Evolutionary conservation across 1,284 basidiomycete species (phyloP).

Genomic region (Leccinum glutinopallens): DNA sequence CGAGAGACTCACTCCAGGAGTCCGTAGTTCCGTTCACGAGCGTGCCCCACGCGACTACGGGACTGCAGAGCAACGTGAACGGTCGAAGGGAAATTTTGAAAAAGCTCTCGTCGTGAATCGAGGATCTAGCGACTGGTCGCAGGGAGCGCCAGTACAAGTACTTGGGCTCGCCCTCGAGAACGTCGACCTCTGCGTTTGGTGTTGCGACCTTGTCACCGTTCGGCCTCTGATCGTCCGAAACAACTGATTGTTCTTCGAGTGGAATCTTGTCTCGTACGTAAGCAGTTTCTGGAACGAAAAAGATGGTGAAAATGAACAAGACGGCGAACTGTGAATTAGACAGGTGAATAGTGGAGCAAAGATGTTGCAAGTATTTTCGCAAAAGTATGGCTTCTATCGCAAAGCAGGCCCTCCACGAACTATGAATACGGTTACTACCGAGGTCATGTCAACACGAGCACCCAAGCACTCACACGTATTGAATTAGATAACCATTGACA

Average conservation of each 20-base stretch:
- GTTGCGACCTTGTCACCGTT: background rate
- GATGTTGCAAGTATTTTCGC: background rate
- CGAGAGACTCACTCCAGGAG: slow-evolving; percentile 2
- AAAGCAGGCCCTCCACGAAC: slow-evolving; percentile 4
- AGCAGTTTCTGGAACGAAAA: slow-evolving; percentile 4
- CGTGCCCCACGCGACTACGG: slow-evolving; percentile 3
- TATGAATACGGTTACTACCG: background rate
- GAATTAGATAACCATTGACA: slow-evolving; percentile 5
- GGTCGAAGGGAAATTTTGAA: slow-evolving; percentile 1
- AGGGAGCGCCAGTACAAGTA: slow-evolving; percentile 2
- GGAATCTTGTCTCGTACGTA: background rate
- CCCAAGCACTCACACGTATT: background rate
- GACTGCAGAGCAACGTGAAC: slow-evolving; percentile 3
- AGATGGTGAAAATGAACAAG: slow-evolving; percentile 1
- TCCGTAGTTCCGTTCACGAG: slow-evolving; percentile 3
- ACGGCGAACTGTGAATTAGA: background rate
- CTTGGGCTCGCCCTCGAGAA: background rate
- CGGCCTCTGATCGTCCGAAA: background rate
- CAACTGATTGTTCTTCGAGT: background rate
- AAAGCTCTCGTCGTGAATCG: slow-evolving; percentile 4
- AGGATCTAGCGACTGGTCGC: background rate
- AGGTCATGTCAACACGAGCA: background rate
- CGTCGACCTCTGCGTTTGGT: background rate
- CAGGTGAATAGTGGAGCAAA: background rate
- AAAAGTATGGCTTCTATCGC: slow-evolving; percentile 6